Conservation (phyloP, 2,329 filamentous ascomycete species). For the Ophiostoma sp. region DNA sequence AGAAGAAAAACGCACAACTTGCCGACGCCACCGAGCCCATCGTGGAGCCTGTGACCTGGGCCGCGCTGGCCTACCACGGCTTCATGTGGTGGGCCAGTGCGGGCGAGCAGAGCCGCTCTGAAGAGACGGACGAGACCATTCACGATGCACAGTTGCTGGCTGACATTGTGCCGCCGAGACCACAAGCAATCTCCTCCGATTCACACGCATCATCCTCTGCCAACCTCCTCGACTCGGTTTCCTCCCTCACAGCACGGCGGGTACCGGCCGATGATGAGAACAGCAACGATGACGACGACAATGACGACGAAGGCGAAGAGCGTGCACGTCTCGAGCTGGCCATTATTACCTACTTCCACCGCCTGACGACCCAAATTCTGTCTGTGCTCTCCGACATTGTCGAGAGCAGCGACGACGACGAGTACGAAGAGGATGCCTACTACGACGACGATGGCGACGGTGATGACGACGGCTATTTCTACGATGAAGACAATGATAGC, state of each 20-base stretch:
- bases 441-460: constrained; percentile 25
- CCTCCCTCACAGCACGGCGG: constrained; percentile 47
- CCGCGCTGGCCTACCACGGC: constrained; percentile 73
- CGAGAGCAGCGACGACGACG: constrained; percentile 48
- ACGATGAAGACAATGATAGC: neutral
- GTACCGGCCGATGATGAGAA: constrained; percentile 15
- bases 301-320: constrained; percentile 43
- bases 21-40: constrained; percentile 56
- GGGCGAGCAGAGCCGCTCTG: constrained; percentile 66
- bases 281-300: constrained; percentile 29
- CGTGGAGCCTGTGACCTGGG: constrained; percentile 66
- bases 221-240: constrained; percentile 45
- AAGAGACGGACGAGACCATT: constrained; percentile 59
- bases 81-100: constrained; percentile 92
- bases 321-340: constrained; percentile 62
- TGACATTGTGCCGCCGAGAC: constrained; percentile 45
- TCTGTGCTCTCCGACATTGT: constrained; percentile 63
- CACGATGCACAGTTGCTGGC: constrained; percentile 58
- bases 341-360: constrained; percentile 79
- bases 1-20: constrained; percentile 40
- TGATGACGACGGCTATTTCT: constrained; percentile 26
- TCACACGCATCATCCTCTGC: neutral
- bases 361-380: constrained; percentile 67
- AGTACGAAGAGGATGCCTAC: constrained; percentile 43
- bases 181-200: neutral